Evolutionary conservation across 2,329 filamentous ascomycete genomes (phyloP).

Genomic region (Fusarium oligoseptatum): DNA sequence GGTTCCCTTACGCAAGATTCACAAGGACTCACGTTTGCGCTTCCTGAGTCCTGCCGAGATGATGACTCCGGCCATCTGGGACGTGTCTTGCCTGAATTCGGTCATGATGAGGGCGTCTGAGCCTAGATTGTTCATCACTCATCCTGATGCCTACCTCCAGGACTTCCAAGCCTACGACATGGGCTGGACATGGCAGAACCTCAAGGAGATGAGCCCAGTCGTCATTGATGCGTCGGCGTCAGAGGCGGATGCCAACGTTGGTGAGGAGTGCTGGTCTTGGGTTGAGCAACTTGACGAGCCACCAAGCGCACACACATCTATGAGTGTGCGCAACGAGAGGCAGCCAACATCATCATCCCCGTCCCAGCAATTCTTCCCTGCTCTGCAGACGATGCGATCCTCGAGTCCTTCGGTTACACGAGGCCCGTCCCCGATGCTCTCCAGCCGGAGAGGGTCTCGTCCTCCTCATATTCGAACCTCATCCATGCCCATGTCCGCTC

Average conservation of each 20-base stretch:
- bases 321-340: slow-evolving; percentile 58
- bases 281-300: slow-evolving; percentile 73
- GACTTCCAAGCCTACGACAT: slow-evolving; percentile 65
- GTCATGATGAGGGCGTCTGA: slow-evolving; percentile 79
- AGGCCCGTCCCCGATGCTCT: slow-evolving; percentile 56
- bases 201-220: slow-evolving; percentile 73
- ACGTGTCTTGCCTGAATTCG: slow-evolving; percentile 76
- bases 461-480: slow-evolving; percentile 65
- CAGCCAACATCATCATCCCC: slow-evolving; percentile 59
- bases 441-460: slow-evolving; percentile 57
- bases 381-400: slow-evolving; percentile 45
- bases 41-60: slow-evolving; percentile 80
- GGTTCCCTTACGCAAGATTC: slow-evolving; percentile 82
- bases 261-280: slow-evolving; percentile 74
- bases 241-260: slow-evolving; percentile 60
- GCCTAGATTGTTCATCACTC: slow-evolving; percentile 80
- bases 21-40: slow-evolving; percentile 78
- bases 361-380: slow-evolving; percentile 50
- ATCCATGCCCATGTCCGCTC: slow-evolving; percentile 63
- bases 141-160: slow-evolving; percentile 81
- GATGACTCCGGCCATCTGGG: slow-evolving; percentile 79
- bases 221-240: slow-evolving; percentile 59
- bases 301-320: slow-evolving; percentile 59
- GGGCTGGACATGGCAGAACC: slow-evolving; percentile 78
- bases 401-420: slow-evolving; percentile 52